Base-by-base conservation (phyloP, 257 asterid species). In the Solanum piurae region DNA sequence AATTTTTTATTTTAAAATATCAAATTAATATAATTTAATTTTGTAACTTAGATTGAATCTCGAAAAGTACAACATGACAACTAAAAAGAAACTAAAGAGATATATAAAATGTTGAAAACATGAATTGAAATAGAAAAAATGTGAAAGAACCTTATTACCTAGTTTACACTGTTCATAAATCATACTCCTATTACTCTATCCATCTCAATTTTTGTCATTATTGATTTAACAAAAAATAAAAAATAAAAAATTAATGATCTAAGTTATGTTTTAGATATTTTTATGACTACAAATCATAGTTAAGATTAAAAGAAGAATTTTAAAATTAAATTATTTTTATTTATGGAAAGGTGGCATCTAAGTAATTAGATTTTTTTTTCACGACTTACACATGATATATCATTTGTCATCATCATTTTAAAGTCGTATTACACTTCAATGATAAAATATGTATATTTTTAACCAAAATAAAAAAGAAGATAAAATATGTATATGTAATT, bases 61-160 rank as follows among this genome's bases (percentile, higher is more conserved):
- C 4, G 1, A 55, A 55, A 55, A 55, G 0, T 2, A 0, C 0
- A 3, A 55, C 0, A 7, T 18, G 1, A 55, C 4, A 55, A 55
- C 9, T 55, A 55, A 55, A 55, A 46, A 49, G 52, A 49, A 49
- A 49, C 8, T 0, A 14, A 55, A 6, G 6, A 4, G 6, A 3
- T 16, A 7, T 20, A 20, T 58, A 58, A 58, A 20, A 58, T 58
- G 11, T 9, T n/a, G 31, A 21, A 58, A 5, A 9, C 13, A 9
- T 9, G 12, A 21, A 9, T 60, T 60, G 31, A 23, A 62, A 62
- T 1, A n/a, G 7, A 62, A 4, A 62, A 23, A 9, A 7, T 4
- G 6, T 9, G 7, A 23, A n/a, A 10, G 31, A 4, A 23, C 31
- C 6, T 23, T 23, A n/a, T 23, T 23, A n/a, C 7, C 13, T 10